Evolutionary conservation across 2,329 filamentous ascomycete genomes (phyloP).

Genomic region (Colletotrichum sp.): DNA sequence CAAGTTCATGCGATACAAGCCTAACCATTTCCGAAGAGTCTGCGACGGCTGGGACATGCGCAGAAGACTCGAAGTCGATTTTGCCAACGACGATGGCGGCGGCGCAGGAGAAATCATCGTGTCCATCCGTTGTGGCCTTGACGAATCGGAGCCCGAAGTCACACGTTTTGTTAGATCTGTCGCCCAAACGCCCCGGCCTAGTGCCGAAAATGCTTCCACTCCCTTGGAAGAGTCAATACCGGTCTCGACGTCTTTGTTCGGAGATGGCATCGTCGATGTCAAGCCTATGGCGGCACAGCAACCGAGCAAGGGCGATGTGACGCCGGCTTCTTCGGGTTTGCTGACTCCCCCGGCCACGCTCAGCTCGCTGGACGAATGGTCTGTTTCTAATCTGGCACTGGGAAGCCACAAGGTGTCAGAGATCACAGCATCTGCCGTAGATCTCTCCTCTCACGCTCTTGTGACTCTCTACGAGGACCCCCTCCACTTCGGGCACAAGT

Average conservation of each 20-base stretch:
- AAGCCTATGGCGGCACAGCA: neutral
- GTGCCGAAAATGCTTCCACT: neutral
- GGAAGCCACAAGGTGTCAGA: constrained; percentile 53
- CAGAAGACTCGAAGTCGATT: constrained; percentile 84
- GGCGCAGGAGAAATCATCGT: constrained; percentile 79
- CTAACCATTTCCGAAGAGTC: constrained; percentile 77
- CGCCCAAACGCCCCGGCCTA: neutral
- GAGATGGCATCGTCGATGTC: neutral
- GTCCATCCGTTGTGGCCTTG: constrained; percentile 75
- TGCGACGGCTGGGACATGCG: constrained; percentile 95
- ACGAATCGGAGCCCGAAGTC: constrained; percentile 56
- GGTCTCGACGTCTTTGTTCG: constrained; percentile 33
- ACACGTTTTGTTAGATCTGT: constrained; percentile 47
- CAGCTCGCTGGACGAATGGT: constrained; percentile 19
- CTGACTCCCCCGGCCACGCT: constrained; percentile 11
- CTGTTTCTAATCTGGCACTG: neutral
- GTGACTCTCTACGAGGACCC: constrained; percentile 82
- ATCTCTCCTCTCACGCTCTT: constrained; percentile 75
- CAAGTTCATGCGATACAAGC: constrained; percentile 73
- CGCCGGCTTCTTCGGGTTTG: constrained; percentile 5
- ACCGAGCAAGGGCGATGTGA: neutral
- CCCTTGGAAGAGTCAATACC: neutral
- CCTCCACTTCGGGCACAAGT: constrained; percentile 55
- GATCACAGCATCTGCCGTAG: constrained; percentile 75
- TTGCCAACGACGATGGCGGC: constrained; percentile 79